Conservation (phyloP, 2,329 filamentous ascomycete genomes). For the Microsporum canis region DNA sequence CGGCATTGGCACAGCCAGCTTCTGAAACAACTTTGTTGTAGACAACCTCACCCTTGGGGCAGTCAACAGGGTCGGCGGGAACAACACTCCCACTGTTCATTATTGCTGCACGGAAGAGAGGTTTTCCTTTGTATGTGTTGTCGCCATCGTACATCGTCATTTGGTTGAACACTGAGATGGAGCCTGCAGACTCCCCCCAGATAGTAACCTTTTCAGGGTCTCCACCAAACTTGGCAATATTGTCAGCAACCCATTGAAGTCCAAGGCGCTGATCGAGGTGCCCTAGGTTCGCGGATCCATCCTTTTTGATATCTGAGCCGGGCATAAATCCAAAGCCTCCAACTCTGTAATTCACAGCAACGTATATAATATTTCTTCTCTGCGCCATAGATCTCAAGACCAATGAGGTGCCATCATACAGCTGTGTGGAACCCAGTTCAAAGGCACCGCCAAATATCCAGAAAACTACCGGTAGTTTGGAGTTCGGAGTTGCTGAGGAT, state of each 20-base stretch:
- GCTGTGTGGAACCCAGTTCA: slow-evolving; percentile 37
- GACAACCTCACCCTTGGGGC: slow-evolving; percentile 52
- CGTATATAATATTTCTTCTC: slow-evolving; percentile 58
- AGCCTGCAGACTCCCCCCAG: slow-evolving; percentile 62
- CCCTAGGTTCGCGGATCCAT: slow-evolving; percentile 59
- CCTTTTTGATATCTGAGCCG: slow-evolving; percentile 54
- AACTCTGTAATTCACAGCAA: slow-evolving; percentile 67
- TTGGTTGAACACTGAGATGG: slow-evolving; percentile 65
- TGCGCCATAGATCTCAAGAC: slow-evolving; percentile 32
- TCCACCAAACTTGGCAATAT: slow-evolving; percentile 66
- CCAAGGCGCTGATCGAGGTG: slow-evolving; percentile 61
- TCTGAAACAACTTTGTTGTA: slow-evolving; percentile 36
- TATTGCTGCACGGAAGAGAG: slow-evolving; percentile 64
- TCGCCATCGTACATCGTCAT: slow-evolving; percentile 64
- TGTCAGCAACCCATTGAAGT: slow-evolving; percentile 65
- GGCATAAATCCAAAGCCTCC: slow-evolving; percentile 64
- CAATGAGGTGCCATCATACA: slow-evolving; percentile 27
- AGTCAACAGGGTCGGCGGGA: slow-evolving; percentile 54
- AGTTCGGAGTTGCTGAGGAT: slow-evolving; percentile 39
- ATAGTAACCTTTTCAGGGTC: slow-evolving; percentile 69
- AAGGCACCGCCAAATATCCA: slow-evolving; percentile 59
- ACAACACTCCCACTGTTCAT: slow-evolving; percentile 61
- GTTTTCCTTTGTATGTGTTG: slow-evolving; percentile 60
- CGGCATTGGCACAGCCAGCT: slow-evolving; percentile 38
- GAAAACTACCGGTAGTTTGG: slow-evolving; percentile 54